These are phyloP conservation scores for Candida koratica DNA, from an alignment of 805 yeast species.

Conservation along the genomic window DNA sequence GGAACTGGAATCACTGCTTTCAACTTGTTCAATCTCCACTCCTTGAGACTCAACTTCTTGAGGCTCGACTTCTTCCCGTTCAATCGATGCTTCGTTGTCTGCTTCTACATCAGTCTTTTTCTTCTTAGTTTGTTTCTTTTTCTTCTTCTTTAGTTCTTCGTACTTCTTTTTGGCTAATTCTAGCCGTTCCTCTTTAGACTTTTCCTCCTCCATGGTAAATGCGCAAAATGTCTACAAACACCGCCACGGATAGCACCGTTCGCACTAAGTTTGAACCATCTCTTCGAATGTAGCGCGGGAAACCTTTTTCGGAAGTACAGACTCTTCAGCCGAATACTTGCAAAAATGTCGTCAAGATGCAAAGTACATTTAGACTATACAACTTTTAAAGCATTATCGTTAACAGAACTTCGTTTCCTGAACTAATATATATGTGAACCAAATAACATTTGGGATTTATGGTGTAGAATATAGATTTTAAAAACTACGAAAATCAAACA, in stretches of 20 bases:
- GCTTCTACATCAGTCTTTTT: conserved; percentile 12
- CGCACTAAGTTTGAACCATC: too few species aligned
- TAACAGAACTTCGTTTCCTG: background rate
- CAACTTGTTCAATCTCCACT: background rate
- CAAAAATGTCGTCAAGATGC: conserved; percentile 3
- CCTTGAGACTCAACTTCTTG: conserved; percentile 6
- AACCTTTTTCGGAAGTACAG: too few species aligned
- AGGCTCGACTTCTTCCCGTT: conserved; percentile 8
- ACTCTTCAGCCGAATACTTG: background rate
- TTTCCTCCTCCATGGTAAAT: conserved; percentile 17
- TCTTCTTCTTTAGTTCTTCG: conserved; percentile 60
- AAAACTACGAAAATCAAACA: too few species aligned
- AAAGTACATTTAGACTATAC: background rate
- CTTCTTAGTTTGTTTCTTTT: conserved; percentile 33
- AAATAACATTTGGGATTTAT: too few species aligned
- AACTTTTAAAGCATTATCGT: conserved; percentile 1
- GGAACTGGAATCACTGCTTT: background rate
- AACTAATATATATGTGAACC: too few species aligned
- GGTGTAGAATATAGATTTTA: too few species aligned
- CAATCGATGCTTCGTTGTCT: conserved; percentile 12
- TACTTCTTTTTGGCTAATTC: conserved; percentile 73
- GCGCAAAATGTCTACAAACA: too few species aligned
- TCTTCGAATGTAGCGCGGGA: too few species aligned
- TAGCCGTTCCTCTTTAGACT: conserved; percentile 54
- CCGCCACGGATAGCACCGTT: too few species aligned